A percentile compares a stretch with the other conserved stretches of the same genome.
These are phyloP conservation scores for Penicillium sclerotigenum DNA, from an alignment of 2,329 filamentous ascomycete genomes.

Conservation along the genomic window DNA sequence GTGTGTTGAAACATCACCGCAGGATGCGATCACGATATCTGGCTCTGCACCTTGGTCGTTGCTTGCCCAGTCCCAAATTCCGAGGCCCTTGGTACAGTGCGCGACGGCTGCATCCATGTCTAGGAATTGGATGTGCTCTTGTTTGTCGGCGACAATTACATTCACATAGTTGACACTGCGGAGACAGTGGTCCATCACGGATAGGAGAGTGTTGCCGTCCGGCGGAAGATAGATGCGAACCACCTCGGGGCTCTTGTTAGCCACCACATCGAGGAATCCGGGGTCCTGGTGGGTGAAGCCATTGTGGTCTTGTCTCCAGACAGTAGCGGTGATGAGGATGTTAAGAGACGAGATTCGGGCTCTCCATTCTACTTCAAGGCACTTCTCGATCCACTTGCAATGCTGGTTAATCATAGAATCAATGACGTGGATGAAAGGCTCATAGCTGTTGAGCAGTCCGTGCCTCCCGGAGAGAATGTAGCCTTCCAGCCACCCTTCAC, in stretches of 20 bases:
- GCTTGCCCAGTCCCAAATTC: slow-evolving; percentile 74
- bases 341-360: slow-evolving; percentile 71
- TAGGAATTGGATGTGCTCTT: slow-evolving; percentile 74
- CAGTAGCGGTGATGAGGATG: slow-evolving; percentile 73
- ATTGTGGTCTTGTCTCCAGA: slow-evolving; percentile 81
- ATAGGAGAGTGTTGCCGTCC: slow-evolving; percentile 74
- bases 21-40: slow-evolving; percentile 72
- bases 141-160: slow-evolving; percentile 75
- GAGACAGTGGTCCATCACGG: slow-evolving; percentile 72
- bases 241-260: slow-evolving; percentile 76
- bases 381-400: slow-evolving; percentile 83
- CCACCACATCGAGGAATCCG: slow-evolving; percentile 74
- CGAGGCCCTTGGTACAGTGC: slow-evolving; percentile 75
- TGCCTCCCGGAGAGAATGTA: slow-evolving; percentile 73
- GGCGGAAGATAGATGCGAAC: slow-evolving; percentile 78
- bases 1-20: slow-evolving; percentile 70
- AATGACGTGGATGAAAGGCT: slow-evolving; percentile 79
- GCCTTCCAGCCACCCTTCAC: slow-evolving; percentile 76
- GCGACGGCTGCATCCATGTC: slow-evolving; percentile 67
- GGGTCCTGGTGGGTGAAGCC: slow-evolving; percentile 80
- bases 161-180: slow-evolving; percentile 75
- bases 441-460: slow-evolving; percentile 75
- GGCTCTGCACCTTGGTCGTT: slow-evolving; percentile 67
- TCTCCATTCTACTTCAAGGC: slow-evolving; percentile 74
- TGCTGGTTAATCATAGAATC: slow-evolving; percentile 85